Evolutionary conservation across 2,329 filamentous ascomycete genomes (phyloP), one percentile per base, ranked within the genome.

Genomic region (Alternaria sp.): DNA sequence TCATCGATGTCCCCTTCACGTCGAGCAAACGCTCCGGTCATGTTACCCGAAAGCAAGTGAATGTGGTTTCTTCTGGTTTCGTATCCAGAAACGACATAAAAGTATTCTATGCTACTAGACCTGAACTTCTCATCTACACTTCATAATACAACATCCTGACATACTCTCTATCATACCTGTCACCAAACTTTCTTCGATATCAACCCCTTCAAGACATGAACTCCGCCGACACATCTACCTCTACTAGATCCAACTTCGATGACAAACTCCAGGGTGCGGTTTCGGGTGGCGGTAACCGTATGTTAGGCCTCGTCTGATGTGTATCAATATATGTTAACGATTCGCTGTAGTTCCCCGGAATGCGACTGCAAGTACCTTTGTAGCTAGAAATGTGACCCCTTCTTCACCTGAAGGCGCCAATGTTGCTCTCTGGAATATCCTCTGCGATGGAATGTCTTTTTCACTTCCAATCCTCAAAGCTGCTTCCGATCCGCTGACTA

Each of bases 21-120:
- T 34, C 0, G 14, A 43, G 48, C 42, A 58, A 58, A 58, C 55
- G 26, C 48, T 39, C 9, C 7, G 22, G 24, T 42, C 46, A 22
- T 5, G 18, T 30, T 24, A 16, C 12, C 38, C 5, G 9, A 54
- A 26, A 6, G 22, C 16, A 47, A 42, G 41, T 18, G 22, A 46
- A 22, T 20, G 22, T 24, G 14, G 5, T 1, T 9, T 24, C 7
- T 18, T 1, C 22, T 38, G 0, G 7, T 14, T 14, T 16, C 32
- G 8, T 1, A 14, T 4, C 20, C 2, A 4, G 20, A 12, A 9
- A 9, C 11, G 22, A 47, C 22, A 54, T 28, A 28, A 39, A 3
- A 2, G 12, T 36, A n/a, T 11, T 20, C 1, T 30, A 20, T 16
- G 11, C 41, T 34, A 12, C 20, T 32, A 38, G 30, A 46, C 30